Percentiles rank a stretch among this genome's conserved stretches.
Conservation (phyloP, 2,329 filamentous ascomycete species). For the Colletotrichum spaethianum region DNA sequence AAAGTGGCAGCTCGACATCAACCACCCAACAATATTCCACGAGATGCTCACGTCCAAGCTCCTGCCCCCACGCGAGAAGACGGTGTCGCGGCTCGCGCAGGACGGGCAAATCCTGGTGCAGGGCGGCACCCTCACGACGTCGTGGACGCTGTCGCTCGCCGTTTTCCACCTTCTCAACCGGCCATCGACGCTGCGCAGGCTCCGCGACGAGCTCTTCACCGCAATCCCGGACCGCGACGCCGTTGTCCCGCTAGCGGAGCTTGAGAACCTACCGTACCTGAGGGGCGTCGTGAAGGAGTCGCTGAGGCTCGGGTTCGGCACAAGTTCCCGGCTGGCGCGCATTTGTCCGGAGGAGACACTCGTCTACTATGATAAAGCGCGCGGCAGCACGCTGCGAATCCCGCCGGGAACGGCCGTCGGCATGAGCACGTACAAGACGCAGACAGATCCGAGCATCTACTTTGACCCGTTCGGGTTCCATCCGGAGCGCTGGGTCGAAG, state of each 20-base stretch:
- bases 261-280: conserved; percentile 60
- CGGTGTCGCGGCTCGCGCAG: conserved; percentile 51
- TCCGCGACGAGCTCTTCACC: conserved; percentile 54
- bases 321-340: conserved; percentile 63
- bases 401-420: conserved; percentile 53
- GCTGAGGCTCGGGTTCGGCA: conserved; percentile 63
- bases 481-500: conserved; percentile 54
- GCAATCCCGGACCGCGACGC: conserved; percentile 51
- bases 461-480: conserved; percentile 51
- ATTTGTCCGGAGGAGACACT: conserved; percentile 58
- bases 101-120: conserved; percentile 56
- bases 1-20: conserved; percentile 51
- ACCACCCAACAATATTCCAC: conserved; percentile 55
- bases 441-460: conserved; percentile 52
- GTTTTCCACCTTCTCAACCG: conserved; percentile 54
- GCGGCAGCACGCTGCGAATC: conserved; percentile 48
- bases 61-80: conserved; percentile 53
- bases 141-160: conserved; percentile 51
- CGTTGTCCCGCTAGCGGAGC: conserved; percentile 46
- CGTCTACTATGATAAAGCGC: conserved; percentile 47
- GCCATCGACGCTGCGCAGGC: conserved; percentile 48
- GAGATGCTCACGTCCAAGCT: conserved; percentile 50
- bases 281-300: conserved; percentile 66
- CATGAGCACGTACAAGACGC: conserved; percentile 55
- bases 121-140: conserved; percentile 58